phyloP scores from a whole-genome alignment of 2,329 filamentous ascomycete species.

The Daldinia sp. region DNA sequence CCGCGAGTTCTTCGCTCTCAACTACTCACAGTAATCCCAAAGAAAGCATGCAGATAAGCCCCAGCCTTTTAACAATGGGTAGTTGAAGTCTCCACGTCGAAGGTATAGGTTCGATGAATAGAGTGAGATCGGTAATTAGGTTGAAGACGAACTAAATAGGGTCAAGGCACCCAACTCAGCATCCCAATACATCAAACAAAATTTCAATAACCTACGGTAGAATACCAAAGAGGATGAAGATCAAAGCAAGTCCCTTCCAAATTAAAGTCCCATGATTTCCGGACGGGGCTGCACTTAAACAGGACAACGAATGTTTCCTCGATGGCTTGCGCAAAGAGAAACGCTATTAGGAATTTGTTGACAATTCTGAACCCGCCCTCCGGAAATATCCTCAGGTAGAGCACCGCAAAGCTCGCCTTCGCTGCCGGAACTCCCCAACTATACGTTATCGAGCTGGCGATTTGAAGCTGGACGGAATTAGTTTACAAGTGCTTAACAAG shows the following conservation, averaged over 20 bases:
- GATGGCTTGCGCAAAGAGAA: conserved; percentile 43
- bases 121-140: conserved; percentile 30
- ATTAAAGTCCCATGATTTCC: conserved; percentile 41
- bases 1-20: too few relatives aligned
- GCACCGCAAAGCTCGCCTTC: conserved; percentile 47
- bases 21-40: conserved; percentile 36
- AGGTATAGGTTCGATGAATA: conserved; percentile 39
- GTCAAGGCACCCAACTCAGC: not conserved
- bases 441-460: conserved; percentile 42
- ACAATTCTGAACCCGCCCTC: conserved; percentile 38
- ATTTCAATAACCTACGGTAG: conserved; percentile 40
- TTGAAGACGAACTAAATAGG: conserved; percentile 38
- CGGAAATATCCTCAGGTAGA: conserved; percentile 47
- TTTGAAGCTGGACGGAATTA: conserved; percentile 20
- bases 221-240: conserved; percentile 46
- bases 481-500: not conserved
- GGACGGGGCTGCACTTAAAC: conserved; percentile 43
- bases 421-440: conserved; percentile 44
- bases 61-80: conserved; percentile 29
- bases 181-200: not conserved
- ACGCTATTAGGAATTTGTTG: conserved; percentile 44
- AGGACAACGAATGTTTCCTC: conserved; percentile 45
- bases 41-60: conserved; percentile 33
- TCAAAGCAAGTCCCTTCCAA: conserved; percentile 41
- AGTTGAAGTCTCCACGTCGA: conserved; percentile 38